Evolutionary conservation across 306 rosid species (phyloP).

Genomic region (Dalbergia cultrata): DNA sequence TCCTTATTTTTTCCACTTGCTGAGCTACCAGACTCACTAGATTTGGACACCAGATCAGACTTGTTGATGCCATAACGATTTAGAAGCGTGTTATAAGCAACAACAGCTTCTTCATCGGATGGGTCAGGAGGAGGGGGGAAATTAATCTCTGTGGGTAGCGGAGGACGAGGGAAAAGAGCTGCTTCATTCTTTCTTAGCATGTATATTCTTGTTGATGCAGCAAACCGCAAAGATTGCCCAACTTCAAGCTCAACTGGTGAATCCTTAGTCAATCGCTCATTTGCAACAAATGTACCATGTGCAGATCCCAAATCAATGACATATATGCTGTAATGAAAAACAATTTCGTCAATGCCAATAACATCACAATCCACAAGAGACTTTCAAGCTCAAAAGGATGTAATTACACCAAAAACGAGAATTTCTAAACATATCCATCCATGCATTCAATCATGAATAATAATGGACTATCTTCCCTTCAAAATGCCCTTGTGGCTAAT

Average conservation of each 20-base stretch:
- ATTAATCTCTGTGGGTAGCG: conserved; percentile 65
- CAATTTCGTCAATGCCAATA: conserved; percentile 36
- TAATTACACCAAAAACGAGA: not conserved
- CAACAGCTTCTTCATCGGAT: conserved; percentile 90
- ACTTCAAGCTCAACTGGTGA: conserved; percentile 93
- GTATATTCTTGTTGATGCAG: conserved; percentile 92
- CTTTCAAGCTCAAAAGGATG: conserved; percentile 18
- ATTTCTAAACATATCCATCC: conserved; percentile 7
- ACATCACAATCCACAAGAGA: not conserved
- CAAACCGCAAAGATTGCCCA: conserved; percentile 95
- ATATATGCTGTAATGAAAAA: conserved; percentile 70
- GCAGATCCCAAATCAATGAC: conserved; percentile 98
- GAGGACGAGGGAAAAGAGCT: conserved; percentile 87
- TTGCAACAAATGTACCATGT: conserved; percentile 99
- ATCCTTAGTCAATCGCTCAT: conserved; percentile 93
- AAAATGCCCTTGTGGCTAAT: conserved; percentile 23
- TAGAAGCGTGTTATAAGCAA: conserved; percentile 82
- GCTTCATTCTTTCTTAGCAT: conserved; percentile 82
- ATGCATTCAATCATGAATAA: not conserved
- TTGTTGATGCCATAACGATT: conserved; percentile 85
- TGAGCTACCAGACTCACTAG: conserved; percentile 53
- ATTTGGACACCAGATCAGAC: conserved; percentile 57
- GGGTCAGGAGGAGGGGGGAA: conserved; percentile 93
- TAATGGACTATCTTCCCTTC: conserved; percentile 16
- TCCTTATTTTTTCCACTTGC: conserved; percentile 50